Base-by-base conservation (phyloP, 345 rosid genomes). In the Odontarrhena argentea region DNA sequence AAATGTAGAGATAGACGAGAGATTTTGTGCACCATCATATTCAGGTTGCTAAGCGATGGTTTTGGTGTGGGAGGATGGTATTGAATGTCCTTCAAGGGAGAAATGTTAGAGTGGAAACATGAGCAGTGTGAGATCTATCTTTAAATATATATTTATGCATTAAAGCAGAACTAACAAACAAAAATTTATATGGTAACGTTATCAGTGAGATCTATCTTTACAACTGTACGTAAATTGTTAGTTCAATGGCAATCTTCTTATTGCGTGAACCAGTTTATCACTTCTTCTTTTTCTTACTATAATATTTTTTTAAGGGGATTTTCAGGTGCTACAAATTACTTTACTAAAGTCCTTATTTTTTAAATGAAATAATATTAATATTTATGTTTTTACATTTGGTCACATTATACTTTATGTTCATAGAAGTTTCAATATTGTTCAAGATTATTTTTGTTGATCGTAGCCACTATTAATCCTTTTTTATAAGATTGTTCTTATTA, bases 191-290 rank as follows among this genome's bases (percentile, higher is more conserved):
- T 8, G 36, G 36, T 4, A 11, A 38, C 42, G 56, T 55, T 26
- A 54, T 35, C 43, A 47, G 5, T 26, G 58, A 63, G 69, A 71
- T 63, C 41, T 46, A 46, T 8, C 35, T 71, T 55, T 15, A 38
- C 49, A 47, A 37, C 22, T 15, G 28, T n/a, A n/a, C n/a, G n/a
- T 2, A 36, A 26, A 9, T 42, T 63, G 8, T 48, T 43, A 35
- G 48, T 35, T 62, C 57, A 46, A 24, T 28, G 26, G 47, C 55
- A 60, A 55, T 70, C 26, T 60, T 61, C 40, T 37, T 47, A 44
- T 70, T 70, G 75, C 70, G 69, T 71, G 64, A 63, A 71, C 45
- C 45, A 64, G 54, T 45, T 50, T 38, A 8, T 63, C 48, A 70
- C 42, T 30, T 36, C 36, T 32, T 18, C 22, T 18, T 18, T 24